Conservation (phyloP, 805 yeast genomes). For the Kodamaea leandrae region DNA sequence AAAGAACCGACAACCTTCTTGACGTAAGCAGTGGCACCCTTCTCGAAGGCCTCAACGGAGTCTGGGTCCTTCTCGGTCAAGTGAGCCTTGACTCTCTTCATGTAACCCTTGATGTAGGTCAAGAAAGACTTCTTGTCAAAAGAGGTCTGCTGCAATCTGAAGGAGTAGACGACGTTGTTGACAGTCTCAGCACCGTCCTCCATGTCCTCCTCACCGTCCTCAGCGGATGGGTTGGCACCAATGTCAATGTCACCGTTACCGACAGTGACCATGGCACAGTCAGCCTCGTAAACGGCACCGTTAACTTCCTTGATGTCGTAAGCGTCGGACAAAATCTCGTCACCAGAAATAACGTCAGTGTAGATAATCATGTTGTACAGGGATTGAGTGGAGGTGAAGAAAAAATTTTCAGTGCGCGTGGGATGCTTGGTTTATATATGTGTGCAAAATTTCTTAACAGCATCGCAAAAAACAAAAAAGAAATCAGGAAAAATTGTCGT, state of each 20-base stretch:
- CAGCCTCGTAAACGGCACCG: constrained; percentile 92
- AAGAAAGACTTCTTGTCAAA: constrained; percentile 98
- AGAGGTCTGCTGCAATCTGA: constrained; percentile 93
- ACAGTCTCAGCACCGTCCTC: constrained; percentile 89
- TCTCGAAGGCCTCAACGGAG: constrained; percentile 82
- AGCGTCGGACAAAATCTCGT: constrained; percentile 96
- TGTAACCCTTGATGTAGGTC: constrained; percentile 97
- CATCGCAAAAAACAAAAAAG: constrained; percentile 5
- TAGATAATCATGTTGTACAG: constrained; percentile 37
- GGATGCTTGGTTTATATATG: constrained; percentile 2
- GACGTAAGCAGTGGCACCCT: constrained; percentile 95
- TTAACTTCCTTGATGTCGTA: constrained; percentile 87
- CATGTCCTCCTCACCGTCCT: constrained; percentile 78
- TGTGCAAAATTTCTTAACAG: not conserved
- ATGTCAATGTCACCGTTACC: constrained; percentile 93
- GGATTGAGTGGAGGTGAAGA: constrained; percentile 7
- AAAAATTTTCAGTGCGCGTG: constrained; percentile 7
- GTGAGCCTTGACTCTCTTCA: constrained; percentile 92
- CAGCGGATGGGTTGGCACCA: constrained; percentile 99
- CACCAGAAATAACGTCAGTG: constrained; percentile 84
- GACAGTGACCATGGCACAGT: constrained; percentile 89
- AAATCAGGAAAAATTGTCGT: not conserved
- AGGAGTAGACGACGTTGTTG: constrained; percentile 97
- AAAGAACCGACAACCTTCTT: constrained; percentile 94
- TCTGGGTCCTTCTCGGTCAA: constrained; percentile 91